Base-by-base conservation (phyloP, 2,329 filamentous ascomycete genomes). In the Keithomyces neogunnii region DNA sequence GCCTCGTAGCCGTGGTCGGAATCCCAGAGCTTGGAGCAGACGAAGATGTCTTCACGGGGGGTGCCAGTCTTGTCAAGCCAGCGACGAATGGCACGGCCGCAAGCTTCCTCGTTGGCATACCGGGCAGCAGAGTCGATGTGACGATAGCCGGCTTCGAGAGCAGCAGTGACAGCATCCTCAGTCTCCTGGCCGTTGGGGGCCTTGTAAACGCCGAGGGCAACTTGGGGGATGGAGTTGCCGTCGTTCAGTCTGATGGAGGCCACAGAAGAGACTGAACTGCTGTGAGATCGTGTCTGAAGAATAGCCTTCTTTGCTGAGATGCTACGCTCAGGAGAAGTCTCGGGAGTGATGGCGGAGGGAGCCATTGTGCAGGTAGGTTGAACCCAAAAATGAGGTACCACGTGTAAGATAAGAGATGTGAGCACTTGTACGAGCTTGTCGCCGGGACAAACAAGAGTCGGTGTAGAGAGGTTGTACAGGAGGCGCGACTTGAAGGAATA, bases 11-110 rank as follows among this genome's bases (percentile, higher is more conserved):
- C 65, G 52, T 69, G 66, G 48, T 65, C 69, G 52, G 71, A 67
- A 51, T 70, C 66, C 89, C 89, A 95, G 40, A 78, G 72, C 64
- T 85, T 84, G 59, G 80, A 82, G 39, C 76, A 80, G 55, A 90
- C 70, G 72, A 80, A 89, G 60, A 90, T 80, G 60, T 84, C 74
- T 60, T 81, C 76, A 45, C 86, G 81, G 9, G 82, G 78, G 1
- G 87, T 67, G 51, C 80, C 80, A 29, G 79, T 79, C 57, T 81
- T 77, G 48, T 86, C 69, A 13, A 77, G 66, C n/a, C 80, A 80
- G 47, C 90, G 86, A 63, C 82, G 81, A 71, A 89, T 86, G 50
- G 84, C 86, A 45, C 74, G 70, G 54, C 86, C 86, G 46, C 89
- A 80, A 61, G 88, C 85, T 57, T 77, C 69, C 69, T 90, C 81